Evolutionary conservation across 116 monocot species (phyloP), one percentile per base, ranked within the genome.

Genomic region (Phalaenopsis hybrid): DNA sequence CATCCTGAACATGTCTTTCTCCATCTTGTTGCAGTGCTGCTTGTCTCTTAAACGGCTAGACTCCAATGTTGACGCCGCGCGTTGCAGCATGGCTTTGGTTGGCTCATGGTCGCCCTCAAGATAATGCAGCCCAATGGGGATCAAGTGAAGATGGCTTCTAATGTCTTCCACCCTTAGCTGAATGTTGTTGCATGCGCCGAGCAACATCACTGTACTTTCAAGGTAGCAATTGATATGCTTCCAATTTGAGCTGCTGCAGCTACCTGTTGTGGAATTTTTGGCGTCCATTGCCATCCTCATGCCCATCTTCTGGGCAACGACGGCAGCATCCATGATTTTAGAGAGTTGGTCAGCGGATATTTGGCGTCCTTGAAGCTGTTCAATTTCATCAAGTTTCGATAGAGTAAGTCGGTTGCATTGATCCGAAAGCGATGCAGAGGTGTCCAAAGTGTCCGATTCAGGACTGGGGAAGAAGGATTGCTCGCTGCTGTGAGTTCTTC

Each of bases 121-220:
- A 67, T 61, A 82, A 50, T 84, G 84, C n/a, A 81, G 2, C 9
- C 81, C 87, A 10, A 75, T 75, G 58, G 65, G 41, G 44, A 79
- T 61, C 17, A 55, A 79, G 78, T 20, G 13, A 25, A 74, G 33
- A 76, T 75, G 82, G 17, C 31, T 44, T 50, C 34, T 49, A 48
- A 87, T 75, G 81, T 17, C 50, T n/a, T 82, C 79, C 2, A 87
- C 11, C 61, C 81, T 50, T 5, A 76, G 58, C 0, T 79, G 58
- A 13, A 87, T 57, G 46, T 28, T 78, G 28, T 76, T 57, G 79
- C 81, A 87, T 4, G 87, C 84, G 45, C 84, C 87, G 34, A 87
- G 87, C 51, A 87, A 57, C 9, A 82, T 65, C 20, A 79, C 67
- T 4, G 78, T 63, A 65, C 76, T 75, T 5, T 87, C 87, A 46